phyloP scores from a whole-genome alignment of 2,329 filamentous ascomycete genomes.

The Paracoccidioides brasiliensis region DNA sequence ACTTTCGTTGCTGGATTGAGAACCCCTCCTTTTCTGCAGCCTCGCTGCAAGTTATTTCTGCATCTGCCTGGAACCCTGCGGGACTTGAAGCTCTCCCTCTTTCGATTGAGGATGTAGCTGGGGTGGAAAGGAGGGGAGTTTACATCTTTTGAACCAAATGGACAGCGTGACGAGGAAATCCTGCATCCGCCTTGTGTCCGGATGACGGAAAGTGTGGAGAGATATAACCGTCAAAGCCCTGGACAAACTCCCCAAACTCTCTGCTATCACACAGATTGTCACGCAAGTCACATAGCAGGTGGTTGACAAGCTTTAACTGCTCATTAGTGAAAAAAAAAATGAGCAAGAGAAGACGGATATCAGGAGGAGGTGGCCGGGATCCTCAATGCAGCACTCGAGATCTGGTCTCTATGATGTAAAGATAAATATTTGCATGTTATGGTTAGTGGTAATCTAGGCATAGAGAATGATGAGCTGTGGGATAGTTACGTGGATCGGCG shows the following conservation, averaged over 20 bases:
- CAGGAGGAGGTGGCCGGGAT: not conserved
- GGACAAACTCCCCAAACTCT: not conserved
- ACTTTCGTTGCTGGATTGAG: not conserved
- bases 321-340: not conserved
- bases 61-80: not conserved
- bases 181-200: not conserved
- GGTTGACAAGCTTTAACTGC: not conserved
- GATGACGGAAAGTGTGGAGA: conserved; percentile 3
- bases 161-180: not conserved
- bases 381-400: not conserved
- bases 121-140: not conserved
- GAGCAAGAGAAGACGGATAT: not conserved
- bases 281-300: not conserved
- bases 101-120: not conserved
- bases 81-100: too few relatives aligned
- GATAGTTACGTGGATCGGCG: not conserved
- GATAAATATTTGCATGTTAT: conserved; percentile 1
- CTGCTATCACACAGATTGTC: not conserved
- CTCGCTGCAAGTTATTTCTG: not conserved
- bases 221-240: conserved; percentile 3
- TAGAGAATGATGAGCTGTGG: not conserved
- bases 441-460: not conserved
- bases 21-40: not conserved
- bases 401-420: conserved; percentile 1
- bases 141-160: not conserved